Conservation (phyloP, 495 filamentous ascomycete species). For the Annulohypoxylon maeteangense region DNA sequence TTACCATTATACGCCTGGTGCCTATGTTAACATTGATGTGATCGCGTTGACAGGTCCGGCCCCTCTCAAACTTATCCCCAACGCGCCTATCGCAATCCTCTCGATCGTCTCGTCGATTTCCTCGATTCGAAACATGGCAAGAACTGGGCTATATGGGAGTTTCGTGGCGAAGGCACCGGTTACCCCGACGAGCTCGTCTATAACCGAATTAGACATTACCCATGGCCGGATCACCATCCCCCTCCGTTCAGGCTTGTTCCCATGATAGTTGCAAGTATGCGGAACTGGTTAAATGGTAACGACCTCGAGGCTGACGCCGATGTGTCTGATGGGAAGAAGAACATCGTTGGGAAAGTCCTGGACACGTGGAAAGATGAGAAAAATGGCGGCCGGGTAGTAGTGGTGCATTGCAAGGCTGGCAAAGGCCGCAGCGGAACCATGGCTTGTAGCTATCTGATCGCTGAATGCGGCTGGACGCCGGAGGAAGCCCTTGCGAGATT, state of each 20-base stretch:
- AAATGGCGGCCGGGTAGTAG: conserved; percentile 71
- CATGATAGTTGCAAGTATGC: conserved; percentile 88
- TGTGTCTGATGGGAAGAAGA: conserved; percentile 28
- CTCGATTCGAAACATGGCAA: conserved; percentile 84
- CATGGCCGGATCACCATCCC: conserved; percentile 97
- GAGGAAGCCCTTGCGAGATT: conserved; percentile 83
- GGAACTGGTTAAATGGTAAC: conserved; percentile 79
- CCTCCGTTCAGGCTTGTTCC: conserved; percentile 91
- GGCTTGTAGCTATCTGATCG: conserved; percentile 86
- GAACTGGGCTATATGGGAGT: conserved; percentile 96
- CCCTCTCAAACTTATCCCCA: conserved; percentile 89
- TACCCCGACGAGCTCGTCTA: conserved; percentile 93
- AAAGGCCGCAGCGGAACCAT: conserved; percentile 95
- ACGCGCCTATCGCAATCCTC: conserved; percentile 90
- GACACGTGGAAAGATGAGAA: conserved; percentile 43
- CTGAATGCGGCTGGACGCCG: conserved; percentile 85
- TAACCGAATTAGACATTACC: conserved; percentile 84
- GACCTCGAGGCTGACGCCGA: conserved; percentile 48
- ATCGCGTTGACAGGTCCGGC: conserved; percentile 67
- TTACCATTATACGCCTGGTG: not conserved
- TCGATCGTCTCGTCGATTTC: conserved; percentile 83
- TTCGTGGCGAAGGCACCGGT: conserved; percentile 93
- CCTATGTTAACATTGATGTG: conserved; percentile 15
- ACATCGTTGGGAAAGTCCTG: conserved; percentile 37
- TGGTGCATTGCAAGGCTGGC: conserved; percentile 97